Base-by-base conservation (phyloP, 2,329 filamentous ascomycete genomes). In the Zopfia rhizophila region DNA sequence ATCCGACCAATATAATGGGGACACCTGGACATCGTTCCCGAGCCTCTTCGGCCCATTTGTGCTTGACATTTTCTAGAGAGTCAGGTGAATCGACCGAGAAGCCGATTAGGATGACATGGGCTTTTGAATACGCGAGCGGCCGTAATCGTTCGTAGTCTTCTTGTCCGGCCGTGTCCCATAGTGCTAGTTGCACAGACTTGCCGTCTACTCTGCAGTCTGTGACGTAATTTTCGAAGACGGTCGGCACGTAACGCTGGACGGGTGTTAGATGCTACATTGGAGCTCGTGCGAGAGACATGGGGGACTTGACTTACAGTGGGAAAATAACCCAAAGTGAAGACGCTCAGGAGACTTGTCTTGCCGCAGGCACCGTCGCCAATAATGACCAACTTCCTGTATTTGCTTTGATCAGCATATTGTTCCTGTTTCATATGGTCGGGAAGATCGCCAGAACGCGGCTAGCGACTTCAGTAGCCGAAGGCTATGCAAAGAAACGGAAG, bases 151-250 rank as follows among this genome's bases (percentile, higher is more conserved):
- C 94, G 73, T 99, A 99, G 72, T 99, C 94, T 82, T 99, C 94
- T 75, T 99, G 94, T 50, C 94, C 94, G 38, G 94, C 94, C n/a
- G 94, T 99, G 85, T 99, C 94, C 94, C 94, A 99, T 63, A 99
- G 79, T 38, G 94, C 94, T 55, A 99, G 82, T 77, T 99, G 94
- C 27, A 99, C 94, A n/a, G 91, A 96, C 72, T 96, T 96, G 66
- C 94, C 94, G 71, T 99, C 94, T 50, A 99, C 94, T 77, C 93
- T 84, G 75, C 94, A 99, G 77, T 99, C 94, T 61, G 94, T 99
- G 56, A 99, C 94, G 68, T 99, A 99, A 78, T 99, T 99, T 72
- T 99, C 94, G 74, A 99, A 99, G 25, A 99, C 94, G 33, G 94
- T 99, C 1, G 94, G 94, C 24, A 72, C 69, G 48, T 72, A 72